Conservation (phyloP, 805 yeast species). For the Lipomyces chichibuensis region DNA sequence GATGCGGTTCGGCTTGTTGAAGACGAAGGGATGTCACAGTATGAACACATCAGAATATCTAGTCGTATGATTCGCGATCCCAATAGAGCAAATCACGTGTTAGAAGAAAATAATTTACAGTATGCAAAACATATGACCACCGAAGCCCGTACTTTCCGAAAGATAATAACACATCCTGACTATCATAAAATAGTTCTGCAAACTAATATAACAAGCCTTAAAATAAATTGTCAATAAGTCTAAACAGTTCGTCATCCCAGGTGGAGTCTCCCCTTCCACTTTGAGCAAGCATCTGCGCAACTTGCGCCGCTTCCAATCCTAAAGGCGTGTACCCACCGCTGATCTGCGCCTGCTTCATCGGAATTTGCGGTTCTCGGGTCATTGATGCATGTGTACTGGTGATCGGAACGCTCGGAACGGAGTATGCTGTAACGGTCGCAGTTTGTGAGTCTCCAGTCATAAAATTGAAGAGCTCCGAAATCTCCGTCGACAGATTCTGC, state of each 20-base stretch:
- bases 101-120: too few relatives aligned
- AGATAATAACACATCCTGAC: neutral
- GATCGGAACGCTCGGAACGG: neutral
- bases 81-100: neutral
- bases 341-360: neutral
- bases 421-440: neutral
- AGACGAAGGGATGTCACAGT: neutral
- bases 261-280: neutral
- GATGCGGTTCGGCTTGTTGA: too few relatives aligned
- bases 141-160: neutral
- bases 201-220: slow-evolving; percentile 1
- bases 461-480: slow-evolving; percentile 10
- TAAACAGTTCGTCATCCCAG: slow-evolving; percentile 17
- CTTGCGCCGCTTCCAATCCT: neutral
- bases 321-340: neutral
- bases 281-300: slow-evolving; percentile 8
- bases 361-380: neutral
- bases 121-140: too few relatives aligned
- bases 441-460: neutral
- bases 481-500: slow-evolving; percentile 6
- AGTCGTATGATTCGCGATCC: neutral
- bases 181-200: neutral
- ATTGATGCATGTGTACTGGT: neutral
- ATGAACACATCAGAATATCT: neutral
- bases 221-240: slow-evolving; percentile 17